phyloP scores from a whole-genome alignment of 495 filamentous ascomycete species.

The Cercophora scortea region DNA sequence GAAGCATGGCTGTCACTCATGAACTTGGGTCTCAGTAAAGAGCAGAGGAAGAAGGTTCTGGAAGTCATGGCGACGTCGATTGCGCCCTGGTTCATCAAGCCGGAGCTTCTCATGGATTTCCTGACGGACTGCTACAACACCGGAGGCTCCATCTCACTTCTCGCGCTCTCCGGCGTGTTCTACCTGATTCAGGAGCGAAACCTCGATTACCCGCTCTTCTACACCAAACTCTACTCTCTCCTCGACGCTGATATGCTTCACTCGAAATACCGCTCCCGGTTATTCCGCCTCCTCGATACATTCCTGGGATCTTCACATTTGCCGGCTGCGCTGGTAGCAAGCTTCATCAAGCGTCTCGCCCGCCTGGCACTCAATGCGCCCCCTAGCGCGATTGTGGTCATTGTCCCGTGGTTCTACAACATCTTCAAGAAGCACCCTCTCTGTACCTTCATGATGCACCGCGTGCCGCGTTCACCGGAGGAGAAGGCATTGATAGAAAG shows the following conservation, averaged over 20 bases:
- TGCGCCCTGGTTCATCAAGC: slow-evolving; percentile 77
- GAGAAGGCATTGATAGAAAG: slow-evolving; percentile 48
- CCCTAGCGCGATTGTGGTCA: slow-evolving; percentile 76
- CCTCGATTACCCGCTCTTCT: slow-evolving; percentile 94
- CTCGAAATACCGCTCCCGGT: slow-evolving; percentile 84
- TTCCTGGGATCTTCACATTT: slow-evolving; percentile 92
- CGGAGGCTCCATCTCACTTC: slow-evolving; percentile 76
- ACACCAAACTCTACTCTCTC: slow-evolving; percentile 84
- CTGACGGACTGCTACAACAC: slow-evolving; percentile 83
- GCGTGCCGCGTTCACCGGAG: slow-evolving; percentile 53
- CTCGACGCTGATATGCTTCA: slow-evolving; percentile 80
- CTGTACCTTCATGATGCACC: slow-evolving; percentile 93
- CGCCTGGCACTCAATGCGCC: slow-evolving; percentile 77
- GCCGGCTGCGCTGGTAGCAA: slow-evolving; percentile 81
- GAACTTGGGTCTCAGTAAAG: slow-evolving; percentile 51
- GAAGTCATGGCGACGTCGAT: slow-evolving; percentile 65
- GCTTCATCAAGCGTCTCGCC: slow-evolving; percentile 88
- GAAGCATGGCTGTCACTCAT: slow-evolving; percentile 79
- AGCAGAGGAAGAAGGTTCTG: slow-evolving; percentile 75
- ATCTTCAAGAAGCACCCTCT: slow-evolving; percentile 82
- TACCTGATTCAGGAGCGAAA: slow-evolving; percentile 90
- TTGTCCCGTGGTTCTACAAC: slow-evolving; percentile 94
- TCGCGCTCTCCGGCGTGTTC: slow-evolving; percentile 89
- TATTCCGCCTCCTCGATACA: slow-evolving; percentile 86
- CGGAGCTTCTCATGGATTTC: slow-evolving; percentile 94